Conservation (phyloP, 768 basidiomycete species). For the Termitomyces sp. region DNA sequence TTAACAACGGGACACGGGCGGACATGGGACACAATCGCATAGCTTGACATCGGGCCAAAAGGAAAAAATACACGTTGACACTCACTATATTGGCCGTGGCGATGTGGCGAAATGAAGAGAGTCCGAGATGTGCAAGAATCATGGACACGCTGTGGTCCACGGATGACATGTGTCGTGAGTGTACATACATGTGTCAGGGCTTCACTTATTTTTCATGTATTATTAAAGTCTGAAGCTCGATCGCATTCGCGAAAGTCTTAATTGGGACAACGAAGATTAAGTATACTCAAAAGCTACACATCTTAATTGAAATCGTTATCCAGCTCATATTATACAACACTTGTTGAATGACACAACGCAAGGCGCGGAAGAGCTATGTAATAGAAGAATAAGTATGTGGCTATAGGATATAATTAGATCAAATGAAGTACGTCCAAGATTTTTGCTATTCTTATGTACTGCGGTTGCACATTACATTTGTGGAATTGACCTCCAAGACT, state of each 20-base stretch:
- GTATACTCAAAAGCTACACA: background rate
- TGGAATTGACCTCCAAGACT: background rate
- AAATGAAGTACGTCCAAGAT: background rate
- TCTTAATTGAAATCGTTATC: background rate
- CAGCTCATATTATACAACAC: background rate
- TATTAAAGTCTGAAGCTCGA: background rate
- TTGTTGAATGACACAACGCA: background rate
- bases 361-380: background rate
- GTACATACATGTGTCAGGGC: no score
- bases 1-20: no score
- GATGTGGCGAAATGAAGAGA: background rate
- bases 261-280: background rate
- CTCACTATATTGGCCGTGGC: background rate
- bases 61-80: no score
- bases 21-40: background rate
- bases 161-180: background rate
- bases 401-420: background rate
- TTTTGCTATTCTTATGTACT: no score
- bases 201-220: background rate
- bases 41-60: background rate
- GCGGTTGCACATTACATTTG: background rate
- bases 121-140: background rate
- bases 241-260: background rate
- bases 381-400: background rate
- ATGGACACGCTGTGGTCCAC: background rate